A percentile compares a stretch with the other conserved stretches of the same genome.
Conservation (phyloP, 352 stramenopile genomes). For the Phytophthora sp. region DNA sequence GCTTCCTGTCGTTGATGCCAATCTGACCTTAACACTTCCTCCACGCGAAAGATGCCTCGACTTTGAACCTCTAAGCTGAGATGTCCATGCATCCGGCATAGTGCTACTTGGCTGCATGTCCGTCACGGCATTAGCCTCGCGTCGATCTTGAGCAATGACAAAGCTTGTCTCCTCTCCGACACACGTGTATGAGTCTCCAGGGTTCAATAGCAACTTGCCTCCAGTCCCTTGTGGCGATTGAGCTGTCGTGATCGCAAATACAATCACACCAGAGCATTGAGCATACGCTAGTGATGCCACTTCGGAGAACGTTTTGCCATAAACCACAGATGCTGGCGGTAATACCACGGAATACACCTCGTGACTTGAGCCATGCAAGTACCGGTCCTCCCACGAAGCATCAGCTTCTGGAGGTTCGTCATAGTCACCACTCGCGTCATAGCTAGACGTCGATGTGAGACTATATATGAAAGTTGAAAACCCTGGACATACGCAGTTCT, state of each 20-base stretch:
- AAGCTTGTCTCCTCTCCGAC: conserved; percentile 69
- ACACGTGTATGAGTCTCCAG: conserved; percentile 75
- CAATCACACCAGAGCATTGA: conserved; percentile 71
- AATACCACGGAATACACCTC: conserved; percentile 81
- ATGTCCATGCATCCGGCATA: conserved; percentile 35
- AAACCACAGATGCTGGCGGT: conserved; percentile 52
- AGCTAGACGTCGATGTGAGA: conserved; percentile 79
- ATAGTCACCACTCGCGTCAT: conserved; percentile 32
- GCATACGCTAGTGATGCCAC: conserved; percentile 76
- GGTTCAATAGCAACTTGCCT: conserved; percentile 70
- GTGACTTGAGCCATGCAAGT: conserved; percentile 72
- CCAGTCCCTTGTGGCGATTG: conserved; percentile 27
- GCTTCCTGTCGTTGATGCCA: conserved; percentile 22
- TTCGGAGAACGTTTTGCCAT: conserved; percentile 77
- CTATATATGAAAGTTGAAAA: conserved; percentile 90
- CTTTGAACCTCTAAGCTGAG: conserved; percentile 22
- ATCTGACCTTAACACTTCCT: conserved; percentile 17
- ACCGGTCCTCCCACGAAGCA: conserved; percentile 71
- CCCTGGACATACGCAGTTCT: conserved; percentile 86
- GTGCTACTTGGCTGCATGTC: conserved; percentile 17
- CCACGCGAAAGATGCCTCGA: conserved; percentile 22
- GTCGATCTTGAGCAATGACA: conserved; percentile 64
- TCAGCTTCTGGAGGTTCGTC: conserved; percentile 35
- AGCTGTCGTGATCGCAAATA: conserved; percentile 63
- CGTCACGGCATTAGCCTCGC: conserved; percentile 34